Percentiles rank a stretch among this genome's conserved stretches.
Evolutionary conservation across 805 yeast genomes (phyloP).

Genomic region (Wickerhamiella dianesei): DNA sequence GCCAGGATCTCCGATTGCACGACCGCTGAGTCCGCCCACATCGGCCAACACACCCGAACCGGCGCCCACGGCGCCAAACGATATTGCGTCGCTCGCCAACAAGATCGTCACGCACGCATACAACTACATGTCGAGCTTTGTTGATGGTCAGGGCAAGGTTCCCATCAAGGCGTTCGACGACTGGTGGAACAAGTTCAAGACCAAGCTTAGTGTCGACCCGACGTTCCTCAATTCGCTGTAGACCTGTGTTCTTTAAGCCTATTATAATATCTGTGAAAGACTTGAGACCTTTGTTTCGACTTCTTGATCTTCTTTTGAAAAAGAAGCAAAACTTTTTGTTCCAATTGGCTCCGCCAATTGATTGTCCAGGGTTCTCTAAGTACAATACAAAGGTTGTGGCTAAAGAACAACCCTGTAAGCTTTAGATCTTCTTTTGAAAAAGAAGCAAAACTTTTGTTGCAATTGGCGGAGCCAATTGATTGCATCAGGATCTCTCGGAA

Average conservation of each 20-base stretch:
- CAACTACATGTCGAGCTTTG: slow-evolving; percentile 77
- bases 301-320: neutral
- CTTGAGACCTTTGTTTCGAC: neutral
- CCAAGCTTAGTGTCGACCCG: slow-evolving; percentile 67
- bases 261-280: neutral
- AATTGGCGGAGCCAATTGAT: too few species aligned
- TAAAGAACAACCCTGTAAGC: too few species aligned
- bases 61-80: slow-evolving; percentile 28
- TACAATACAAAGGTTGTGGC: too few species aligned
- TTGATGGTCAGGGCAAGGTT: slow-evolving; percentile 66
- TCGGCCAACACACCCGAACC: slow-evolving; percentile 18
- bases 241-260: too few species aligned
- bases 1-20: slow-evolving; percentile 14
- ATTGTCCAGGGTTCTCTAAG: too few species aligned
- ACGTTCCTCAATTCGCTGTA: slow-evolving; percentile 48
- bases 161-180: slow-evolving; percentile 76
- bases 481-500: too few species aligned
- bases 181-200: slow-evolving; percentile 87
- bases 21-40: slow-evolving; percentile 7
- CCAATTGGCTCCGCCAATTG: too few species aligned
- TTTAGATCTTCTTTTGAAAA: too few species aligned
- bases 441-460: too few species aligned
- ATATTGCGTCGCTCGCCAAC: slow-evolving; percentile 57
- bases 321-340: too few species aligned
- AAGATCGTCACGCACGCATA: slow-evolving; percentile 87